phyloP scores from a whole-genome alignment of 1,284 basidiomycete genomes.

The Puccinia polysora region DNA sequence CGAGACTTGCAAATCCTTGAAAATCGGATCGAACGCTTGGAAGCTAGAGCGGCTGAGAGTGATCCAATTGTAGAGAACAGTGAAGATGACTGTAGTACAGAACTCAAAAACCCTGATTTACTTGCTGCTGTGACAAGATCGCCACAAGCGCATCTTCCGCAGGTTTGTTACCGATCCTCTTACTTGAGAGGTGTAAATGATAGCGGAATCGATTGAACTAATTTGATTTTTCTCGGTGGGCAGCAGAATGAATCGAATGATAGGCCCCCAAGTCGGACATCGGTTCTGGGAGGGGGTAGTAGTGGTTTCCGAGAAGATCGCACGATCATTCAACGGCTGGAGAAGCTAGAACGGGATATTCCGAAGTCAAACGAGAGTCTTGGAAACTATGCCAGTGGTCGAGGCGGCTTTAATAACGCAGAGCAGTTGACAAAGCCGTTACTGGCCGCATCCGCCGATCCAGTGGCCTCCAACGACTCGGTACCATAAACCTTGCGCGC shows the following conservation, averaged over 20 bases:
- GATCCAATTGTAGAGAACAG: background rate
- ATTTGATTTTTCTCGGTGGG: no score
- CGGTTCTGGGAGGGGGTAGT: background rate
- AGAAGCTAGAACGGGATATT: conserved; percentile 20
- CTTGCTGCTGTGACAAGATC: background rate
- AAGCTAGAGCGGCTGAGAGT: background rate
- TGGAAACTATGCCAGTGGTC: background rate
- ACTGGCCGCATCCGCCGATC: no score
- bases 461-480: background rate
- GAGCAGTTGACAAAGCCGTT: no score
- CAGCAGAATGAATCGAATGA: background rate
- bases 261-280: background rate
- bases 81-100: background rate
- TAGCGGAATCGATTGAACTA: no score
- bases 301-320: background rate
- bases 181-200: no score
- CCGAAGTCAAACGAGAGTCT: background rate
- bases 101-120: background rate
- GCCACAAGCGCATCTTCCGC: no score
- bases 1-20: conserved; percentile 44
- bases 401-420: background rate
- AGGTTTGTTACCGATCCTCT: no score
- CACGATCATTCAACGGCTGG: background rate
- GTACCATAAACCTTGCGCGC: background rate
- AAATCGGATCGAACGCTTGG: conserved; percentile 38